phyloP scores from a whole-genome alignment of 2,329 filamentous ascomycete species.

The Macrophomina phaseolina region DNA sequence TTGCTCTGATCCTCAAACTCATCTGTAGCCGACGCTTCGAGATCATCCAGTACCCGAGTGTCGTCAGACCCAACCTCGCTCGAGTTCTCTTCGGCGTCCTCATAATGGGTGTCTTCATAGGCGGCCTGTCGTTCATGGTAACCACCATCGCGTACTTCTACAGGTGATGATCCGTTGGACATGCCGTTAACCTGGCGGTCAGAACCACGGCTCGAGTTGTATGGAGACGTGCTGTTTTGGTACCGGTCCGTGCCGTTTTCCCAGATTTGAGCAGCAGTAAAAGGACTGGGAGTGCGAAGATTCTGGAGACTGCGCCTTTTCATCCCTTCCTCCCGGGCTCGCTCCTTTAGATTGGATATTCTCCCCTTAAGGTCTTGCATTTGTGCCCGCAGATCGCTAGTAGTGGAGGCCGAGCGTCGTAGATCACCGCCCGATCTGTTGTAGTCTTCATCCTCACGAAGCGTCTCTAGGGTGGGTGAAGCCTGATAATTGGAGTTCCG shows the following conservation, averaged over 20 bases:
- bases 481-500: slow-evolving; percentile 41
- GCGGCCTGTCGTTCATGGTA: not conserved
- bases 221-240: slow-evolving; percentile 30
- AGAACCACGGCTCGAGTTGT: slow-evolving; percentile 12
- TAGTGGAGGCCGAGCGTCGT: slow-evolving; percentile 72
- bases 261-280: slow-evolving; percentile 72
- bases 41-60: slow-evolving; percentile 27
- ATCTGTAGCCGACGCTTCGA: slow-evolving; percentile 36
- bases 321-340: slow-evolving; percentile 78
- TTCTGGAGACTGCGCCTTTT: slow-evolving; percentile 78
- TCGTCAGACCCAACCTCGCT: slow-evolving; percentile 22
- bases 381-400: slow-evolving; percentile 78
- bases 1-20: slow-evolving; percentile 43
- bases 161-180: not conserved
- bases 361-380: slow-evolving; percentile 86
- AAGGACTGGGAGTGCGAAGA: slow-evolving; percentile 76
- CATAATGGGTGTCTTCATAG: slow-evolving; percentile 34
- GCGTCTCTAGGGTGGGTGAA: slow-evolving; percentile 50
- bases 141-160: slow-evolving; percentile 4
- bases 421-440: slow-evolving; percentile 41
- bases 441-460: slow-evolving; percentile 48
- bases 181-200: slow-evolving; percentile 18
- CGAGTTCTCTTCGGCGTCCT: slow-evolving; percentile 34
- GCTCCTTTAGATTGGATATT: slow-evolving; percentile 78
- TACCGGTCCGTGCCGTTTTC: slow-evolving; percentile 48